Conservation (phyloP, 345 rosid species). For the Syzygium grande region DNA sequence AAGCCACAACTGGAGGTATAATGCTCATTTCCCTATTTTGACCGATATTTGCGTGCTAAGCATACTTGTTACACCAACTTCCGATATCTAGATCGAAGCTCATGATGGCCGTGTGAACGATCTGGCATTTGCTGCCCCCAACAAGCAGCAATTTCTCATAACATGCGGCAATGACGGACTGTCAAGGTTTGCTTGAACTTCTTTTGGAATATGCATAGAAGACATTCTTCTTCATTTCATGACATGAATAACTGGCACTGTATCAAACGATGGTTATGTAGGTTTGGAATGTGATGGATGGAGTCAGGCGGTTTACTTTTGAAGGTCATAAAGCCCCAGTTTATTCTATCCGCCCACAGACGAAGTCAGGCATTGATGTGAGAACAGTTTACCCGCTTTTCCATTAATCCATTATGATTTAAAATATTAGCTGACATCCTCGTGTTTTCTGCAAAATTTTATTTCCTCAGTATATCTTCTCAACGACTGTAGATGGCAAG, state of each 20-base stretch:
- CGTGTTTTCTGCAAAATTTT: not conserved
- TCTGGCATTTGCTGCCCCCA: conserved; percentile 53
- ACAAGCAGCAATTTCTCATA: conserved; percentile 37
- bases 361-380: conserved; percentile 50
- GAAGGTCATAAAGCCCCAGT: conserved; percentile 78
- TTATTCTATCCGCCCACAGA: conserved; percentile 60
- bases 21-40: not conserved
- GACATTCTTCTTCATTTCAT: not conserved
- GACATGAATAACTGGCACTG: not conserved
- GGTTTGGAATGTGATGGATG: conserved; percentile 63
- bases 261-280: conserved; percentile 1
- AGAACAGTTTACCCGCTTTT: not conserved
- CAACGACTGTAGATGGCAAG: conserved; percentile 34
- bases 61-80: not conserved
- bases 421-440: not conserved
- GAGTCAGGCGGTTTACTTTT: conserved; percentile 40
- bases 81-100: conserved; percentile 53
- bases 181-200: conserved; percentile 36
- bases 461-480: conserved; percentile 26
- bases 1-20: conserved; percentile 29
- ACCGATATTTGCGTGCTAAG: not conserved
- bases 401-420: not conserved
- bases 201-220: not conserved
- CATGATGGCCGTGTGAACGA: conserved; percentile 76
- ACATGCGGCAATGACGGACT: conserved; percentile 84